Base-by-base conservation (phyloP, 805 yeast genomes). In the Hemisphaericaspora nanyangensis region DNA sequence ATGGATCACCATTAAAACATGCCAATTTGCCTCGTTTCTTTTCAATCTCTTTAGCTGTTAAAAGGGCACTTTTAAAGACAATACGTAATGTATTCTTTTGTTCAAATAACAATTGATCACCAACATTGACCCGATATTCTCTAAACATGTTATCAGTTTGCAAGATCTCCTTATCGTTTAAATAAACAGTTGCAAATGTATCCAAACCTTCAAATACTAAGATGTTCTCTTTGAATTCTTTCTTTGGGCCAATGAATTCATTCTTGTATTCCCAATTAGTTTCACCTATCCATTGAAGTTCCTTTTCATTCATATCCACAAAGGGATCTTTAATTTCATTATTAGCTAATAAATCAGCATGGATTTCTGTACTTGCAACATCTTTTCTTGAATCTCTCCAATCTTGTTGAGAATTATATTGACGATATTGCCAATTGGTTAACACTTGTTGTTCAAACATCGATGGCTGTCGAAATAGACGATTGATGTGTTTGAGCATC, bases 261-360 rank as follows among this genome's bases (percentile, higher is more conserved):
- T 61, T 35, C 35, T 48, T 42, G 49, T 75, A 76, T 45, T 72
- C 77, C 80, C 80, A 76, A 35, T 63, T 71, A n/a, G 44, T 47
- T 34, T 68, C 66, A 3, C 71, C 75, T 4, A 75, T 71, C 79
- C 79, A 76, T 52, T 73, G 79, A 7, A 72, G 69, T 5, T 46
- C 40, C 15, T 50, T 50, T 45, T 72, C 79, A 45, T 74, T 73
- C 41, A 49, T 44, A 43, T 71, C 72, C 2, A 57, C 22, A 43
- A 69, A 71, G 0, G 79, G 80, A 44, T 74, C 74, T 3, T 68
- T 65, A 22, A 75, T 72, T 29, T 54, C 48, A 1, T 58, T 55
- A 38, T 65, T 55, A 26, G 51, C 54, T 22, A 68, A 39, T 34
- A 75, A 50, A 47, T 74, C 80, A 3, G 62, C 61, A 45, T 61